Conservation (phyloP, 78 protist genomes). For the Cavenderia fasciculata region DNA sequence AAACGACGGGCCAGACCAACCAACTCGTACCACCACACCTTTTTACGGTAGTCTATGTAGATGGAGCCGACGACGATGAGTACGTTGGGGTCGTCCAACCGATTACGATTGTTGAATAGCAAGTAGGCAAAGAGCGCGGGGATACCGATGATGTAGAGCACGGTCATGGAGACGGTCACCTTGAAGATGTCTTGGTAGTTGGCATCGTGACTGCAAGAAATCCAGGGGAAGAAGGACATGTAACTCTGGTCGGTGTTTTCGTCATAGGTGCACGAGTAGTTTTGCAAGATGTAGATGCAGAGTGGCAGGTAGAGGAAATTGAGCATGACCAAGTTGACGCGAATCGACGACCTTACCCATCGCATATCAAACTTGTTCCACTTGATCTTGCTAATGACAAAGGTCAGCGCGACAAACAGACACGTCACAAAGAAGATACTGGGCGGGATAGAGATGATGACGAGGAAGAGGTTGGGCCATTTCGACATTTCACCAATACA, state of each 20-base stretch:
- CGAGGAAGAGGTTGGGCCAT: constrained; percentile 70
- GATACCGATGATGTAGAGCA: constrained; percentile 66
- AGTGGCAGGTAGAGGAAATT: constrained; percentile 60
- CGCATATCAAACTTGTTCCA: neutral
- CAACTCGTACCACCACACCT: constrained; percentile 34
- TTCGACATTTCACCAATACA: constrained; percentile 31
- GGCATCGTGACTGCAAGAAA: constrained; percentile 5
- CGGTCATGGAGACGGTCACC: neutral
- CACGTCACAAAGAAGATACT: neutral
- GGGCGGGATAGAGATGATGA: constrained; percentile 40
- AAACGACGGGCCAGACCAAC: constrained; percentile 29
- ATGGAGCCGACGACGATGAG: constrained; percentile 39
- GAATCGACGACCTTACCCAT: constrained; percentile 27
- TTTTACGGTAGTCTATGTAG: constrained; percentile 59
- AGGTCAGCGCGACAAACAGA: neutral
- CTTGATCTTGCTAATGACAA: neutral
- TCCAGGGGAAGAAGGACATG: constrained; percentile 72
- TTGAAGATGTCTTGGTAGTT: constrained; percentile 14
- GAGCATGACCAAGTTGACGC: constrained; percentile 45
- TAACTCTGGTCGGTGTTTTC: neutral
- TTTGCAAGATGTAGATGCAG: constrained; percentile 62
- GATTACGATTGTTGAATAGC: constrained; percentile 20
- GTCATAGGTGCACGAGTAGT: constrained; percentile 29
- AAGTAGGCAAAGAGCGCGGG: constrained; percentile 7
- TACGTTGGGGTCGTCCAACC: constrained; percentile 45